phyloP scores from a whole-genome alignment of 768 basidiomycete species.

The Rhodosporidiobolus odoratus region DNA sequence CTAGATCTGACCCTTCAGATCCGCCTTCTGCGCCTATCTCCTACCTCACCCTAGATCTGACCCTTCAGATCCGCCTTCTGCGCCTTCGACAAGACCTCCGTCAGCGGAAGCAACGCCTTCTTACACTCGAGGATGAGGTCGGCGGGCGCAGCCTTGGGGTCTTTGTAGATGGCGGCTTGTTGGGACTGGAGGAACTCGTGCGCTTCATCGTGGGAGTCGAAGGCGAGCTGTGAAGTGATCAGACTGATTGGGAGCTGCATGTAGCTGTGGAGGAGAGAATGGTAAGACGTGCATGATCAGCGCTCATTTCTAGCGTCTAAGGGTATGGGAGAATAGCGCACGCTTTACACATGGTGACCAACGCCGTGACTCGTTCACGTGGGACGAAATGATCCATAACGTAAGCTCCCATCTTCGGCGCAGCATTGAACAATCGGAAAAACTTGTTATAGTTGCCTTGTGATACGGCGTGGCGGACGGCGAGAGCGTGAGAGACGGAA shows the following conservation, averaged over 20 bases:
- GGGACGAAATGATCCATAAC: slow-evolving; percentile 99
- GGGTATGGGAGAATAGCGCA: slow-evolving; percentile 50
- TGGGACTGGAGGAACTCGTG: slow-evolving; percentile 67
- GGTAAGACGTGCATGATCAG: neutral
- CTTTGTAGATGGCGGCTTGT: slow-evolving; percentile 56
- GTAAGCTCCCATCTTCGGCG: slow-evolving; percentile 96
- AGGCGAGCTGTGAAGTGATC: slow-evolving; percentile 74
- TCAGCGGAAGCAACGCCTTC: slow-evolving; percentile 48
- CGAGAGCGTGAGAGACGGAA: slow-evolving; percentile 80
- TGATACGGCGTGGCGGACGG: slow-evolving; percentile 78
- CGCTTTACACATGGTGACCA: slow-evolving; percentile 90
- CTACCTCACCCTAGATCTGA: too few relatives aligned
- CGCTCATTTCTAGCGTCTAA: neutral
- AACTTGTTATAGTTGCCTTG: slow-evolving; percentile 92
- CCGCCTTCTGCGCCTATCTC: slow-evolving; percentile 78
- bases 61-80: slow-evolving; percentile 85
- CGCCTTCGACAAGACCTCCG: slow-evolving; percentile 67
- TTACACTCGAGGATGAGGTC: slow-evolving; percentile 46
- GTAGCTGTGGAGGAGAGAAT: slow-evolving; percentile 57
- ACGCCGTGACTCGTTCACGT: slow-evolving; percentile 76
- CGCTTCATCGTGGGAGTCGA: slow-evolving; percentile 62
- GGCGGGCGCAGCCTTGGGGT: neutral
- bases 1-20: slow-evolving; percentile 89
- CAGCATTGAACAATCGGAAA: slow-evolving; percentile 70
- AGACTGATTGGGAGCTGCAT: slow-evolving; percentile 68